Evolutionary conservation across 2,329 filamentous ascomycete genomes (phyloP).

Genomic region (Penicillium rolfsii): DNA sequence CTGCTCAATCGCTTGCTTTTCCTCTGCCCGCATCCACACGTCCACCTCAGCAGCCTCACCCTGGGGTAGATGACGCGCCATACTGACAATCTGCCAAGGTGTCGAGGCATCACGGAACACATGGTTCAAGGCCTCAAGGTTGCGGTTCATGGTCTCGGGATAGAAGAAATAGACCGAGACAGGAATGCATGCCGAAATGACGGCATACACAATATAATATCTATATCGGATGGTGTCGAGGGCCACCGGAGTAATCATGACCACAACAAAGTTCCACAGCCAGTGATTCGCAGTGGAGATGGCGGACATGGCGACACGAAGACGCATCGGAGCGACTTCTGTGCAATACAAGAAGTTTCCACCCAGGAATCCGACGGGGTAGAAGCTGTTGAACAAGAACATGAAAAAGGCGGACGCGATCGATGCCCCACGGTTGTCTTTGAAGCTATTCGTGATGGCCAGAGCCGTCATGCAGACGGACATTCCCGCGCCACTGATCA

Average conservation of each 20-base stretch:
- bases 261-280: constrained; percentile 63
- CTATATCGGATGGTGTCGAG: constrained; percentile 57
- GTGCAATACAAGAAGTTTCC: constrained; percentile 56
- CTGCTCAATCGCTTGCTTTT: constrained; percentile 25
- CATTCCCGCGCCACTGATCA: constrained; percentile 58
- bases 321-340: constrained; percentile 55
- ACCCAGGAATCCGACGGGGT: constrained; percentile 64
- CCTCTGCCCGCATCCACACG: constrained; percentile 22
- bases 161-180: constrained; percentile 59
- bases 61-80: constrained; percentile 28
- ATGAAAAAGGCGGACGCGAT: constrained; percentile 35
- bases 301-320: constrained; percentile 57
- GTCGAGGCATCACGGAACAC: constrained; percentile 55
- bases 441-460: constrained; percentile 40
- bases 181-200: constrained; percentile 48
- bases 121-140: constrained; percentile 67
- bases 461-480: constrained; percentile 59
- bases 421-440: constrained; percentile 8
- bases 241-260: constrained; percentile 65
- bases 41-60: constrained; percentile 30
- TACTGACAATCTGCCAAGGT: constrained; percentile 30
- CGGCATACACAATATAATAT: constrained; percentile 58
- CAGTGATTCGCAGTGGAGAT: constrained; percentile 65
- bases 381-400: constrained; percentile 68
- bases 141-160: constrained; percentile 59